phyloP scores from a whole-genome alignment of 257 asterid species.

The Primulina eburnea region DNA sequence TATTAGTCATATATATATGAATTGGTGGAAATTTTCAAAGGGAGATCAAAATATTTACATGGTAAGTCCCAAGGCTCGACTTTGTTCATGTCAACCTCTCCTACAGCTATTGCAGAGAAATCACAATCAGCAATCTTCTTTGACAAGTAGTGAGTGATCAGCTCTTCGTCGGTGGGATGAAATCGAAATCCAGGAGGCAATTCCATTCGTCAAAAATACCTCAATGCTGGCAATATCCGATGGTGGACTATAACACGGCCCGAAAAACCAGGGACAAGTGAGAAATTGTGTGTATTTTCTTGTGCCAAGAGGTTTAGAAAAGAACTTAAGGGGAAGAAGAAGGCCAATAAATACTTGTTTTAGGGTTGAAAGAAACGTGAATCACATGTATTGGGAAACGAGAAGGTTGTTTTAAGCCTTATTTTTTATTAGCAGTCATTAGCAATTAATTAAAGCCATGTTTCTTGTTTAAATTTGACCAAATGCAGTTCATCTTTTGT shows the following conservation, averaged over 20 bases:
- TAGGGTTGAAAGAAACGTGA: constrained; percentile 44
- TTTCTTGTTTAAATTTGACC: constrained; percentile 17
- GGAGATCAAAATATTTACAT: constrained; percentile 34
- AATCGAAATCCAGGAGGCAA: constrained; percentile 81
- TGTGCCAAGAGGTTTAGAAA: constrained; percentile 27
- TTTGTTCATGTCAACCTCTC: constrained; percentile 78
- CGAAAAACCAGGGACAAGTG: constrained; percentile 5
- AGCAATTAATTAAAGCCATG: neutral
- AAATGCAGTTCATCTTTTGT: constrained; percentile 14
- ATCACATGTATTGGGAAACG: constrained; percentile 34
- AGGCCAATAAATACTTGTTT: constrained; percentile 39
- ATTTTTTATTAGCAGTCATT: no score
- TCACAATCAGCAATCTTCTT: constrained; percentile 44
- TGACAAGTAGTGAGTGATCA: constrained; percentile 65
- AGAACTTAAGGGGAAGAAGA: constrained; percentile 23
- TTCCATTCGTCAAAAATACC: constrained; percentile 25
- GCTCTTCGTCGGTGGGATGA: constrained; percentile 77
- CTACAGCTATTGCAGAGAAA: constrained; percentile 57
- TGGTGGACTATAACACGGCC: constrained; percentile 30
- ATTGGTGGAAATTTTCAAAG: neutral
- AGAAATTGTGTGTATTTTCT: constrained; percentile 3
- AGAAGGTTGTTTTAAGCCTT: no score
- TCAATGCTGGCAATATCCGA: constrained; percentile 9
- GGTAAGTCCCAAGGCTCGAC: constrained; percentile 85
- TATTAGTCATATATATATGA: neutral